A percentile compares a stretch with the other conserved stretches of the same genome.
These are phyloP conservation scores for Areca catechu DNA, from an alignment of 176 grass and related monocot genomes.

Conservation along the genomic window DNA sequence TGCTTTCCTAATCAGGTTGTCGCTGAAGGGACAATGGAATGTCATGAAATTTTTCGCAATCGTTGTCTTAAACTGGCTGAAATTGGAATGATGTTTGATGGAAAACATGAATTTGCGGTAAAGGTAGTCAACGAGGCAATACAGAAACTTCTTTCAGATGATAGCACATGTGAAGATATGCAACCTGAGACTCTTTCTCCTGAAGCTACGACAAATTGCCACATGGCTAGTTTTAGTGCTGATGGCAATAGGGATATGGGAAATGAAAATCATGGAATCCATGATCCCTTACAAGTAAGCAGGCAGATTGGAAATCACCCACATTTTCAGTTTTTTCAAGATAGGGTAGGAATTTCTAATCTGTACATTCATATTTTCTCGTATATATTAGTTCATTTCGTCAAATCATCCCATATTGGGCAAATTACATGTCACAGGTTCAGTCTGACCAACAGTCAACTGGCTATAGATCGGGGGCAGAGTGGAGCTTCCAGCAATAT, in stretches of 20 bases:
- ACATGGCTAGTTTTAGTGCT: too few relatives aligned
- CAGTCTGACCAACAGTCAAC: constrained; percentile 3
- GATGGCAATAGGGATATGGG: not conserved
- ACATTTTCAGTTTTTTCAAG: constrained; percentile 4
- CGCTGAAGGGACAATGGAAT: not conserved
- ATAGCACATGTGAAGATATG: too few relatives aligned
- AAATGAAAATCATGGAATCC: constrained; percentile 1
- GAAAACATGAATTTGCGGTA: not conserved
- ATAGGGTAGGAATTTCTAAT: not conserved
- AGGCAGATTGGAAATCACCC: not conserved
- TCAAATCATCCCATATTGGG: not conserved
- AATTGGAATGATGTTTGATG: not conserved
- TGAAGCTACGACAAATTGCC: too few relatives aligned
- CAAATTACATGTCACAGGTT: constrained; percentile 1
- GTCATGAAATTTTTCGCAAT: not conserved
- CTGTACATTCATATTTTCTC: not conserved
- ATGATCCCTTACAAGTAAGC: not conserved
- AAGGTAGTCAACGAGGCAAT: too few relatives aligned
- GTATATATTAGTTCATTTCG: not conserved
- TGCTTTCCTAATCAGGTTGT: not conserved
- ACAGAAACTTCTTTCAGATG: not conserved
- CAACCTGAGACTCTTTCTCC: too few relatives aligned
- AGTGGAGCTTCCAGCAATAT: constrained; percentile 4
- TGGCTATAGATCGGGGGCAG: not conserved
- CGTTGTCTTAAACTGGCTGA: constrained; percentile 2